Evolutionary conservation across 2,329 filamentous ascomycete species (phyloP).

Genomic region (Penicillium italicum): DNA sequence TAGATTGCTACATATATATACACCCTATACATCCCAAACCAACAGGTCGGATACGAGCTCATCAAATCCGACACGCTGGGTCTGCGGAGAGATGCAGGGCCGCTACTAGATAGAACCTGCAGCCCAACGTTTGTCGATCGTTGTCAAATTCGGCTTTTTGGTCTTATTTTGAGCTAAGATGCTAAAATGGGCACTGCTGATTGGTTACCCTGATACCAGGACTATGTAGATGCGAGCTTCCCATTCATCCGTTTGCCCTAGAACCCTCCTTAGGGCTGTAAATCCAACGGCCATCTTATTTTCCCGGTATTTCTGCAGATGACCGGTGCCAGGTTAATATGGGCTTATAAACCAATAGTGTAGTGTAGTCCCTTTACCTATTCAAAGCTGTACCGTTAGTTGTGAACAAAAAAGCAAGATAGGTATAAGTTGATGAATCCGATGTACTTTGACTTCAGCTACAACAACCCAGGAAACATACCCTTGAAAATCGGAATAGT

Average conservation of each 20-base stretch:
- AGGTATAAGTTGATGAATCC: neutral
- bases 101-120: neutral
- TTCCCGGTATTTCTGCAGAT: neutral
- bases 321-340: neutral
- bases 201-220: neutral
- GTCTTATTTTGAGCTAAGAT: neutral
- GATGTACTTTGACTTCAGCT: neutral
- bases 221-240: neutral
- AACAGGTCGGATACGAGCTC: neutral
- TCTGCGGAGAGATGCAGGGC: neutral
- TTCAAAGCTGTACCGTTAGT: neutral
- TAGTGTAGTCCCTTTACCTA: neutral
- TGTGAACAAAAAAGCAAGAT: too few relatives aligned
- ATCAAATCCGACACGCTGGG: neutral
- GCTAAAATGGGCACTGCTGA: neutral
- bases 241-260: neutral
- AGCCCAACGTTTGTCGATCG: slow-evolving; percentile 1
- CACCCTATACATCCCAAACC: neutral
- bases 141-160: neutral
- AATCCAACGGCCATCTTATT: neutral
- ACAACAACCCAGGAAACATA: neutral
- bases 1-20: neutral
- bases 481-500: neutral
- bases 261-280: neutral
- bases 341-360: neutral